Conservation (phyloP, 169 alveolate genomes). For the Eimeria acervulina region DNA sequence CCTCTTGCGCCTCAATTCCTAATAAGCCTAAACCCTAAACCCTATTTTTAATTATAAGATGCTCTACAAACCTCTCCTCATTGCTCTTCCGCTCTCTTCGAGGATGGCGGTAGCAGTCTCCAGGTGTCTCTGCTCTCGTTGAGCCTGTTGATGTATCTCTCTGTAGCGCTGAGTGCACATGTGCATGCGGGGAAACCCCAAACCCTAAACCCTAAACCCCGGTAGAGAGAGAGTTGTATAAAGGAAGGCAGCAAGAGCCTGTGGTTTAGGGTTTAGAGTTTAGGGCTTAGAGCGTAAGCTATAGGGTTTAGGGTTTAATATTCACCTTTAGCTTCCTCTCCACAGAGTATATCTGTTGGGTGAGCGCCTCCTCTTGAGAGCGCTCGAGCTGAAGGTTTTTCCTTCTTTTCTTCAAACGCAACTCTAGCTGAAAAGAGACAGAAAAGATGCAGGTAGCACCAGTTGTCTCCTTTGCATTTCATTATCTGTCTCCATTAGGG, state of each 20-base stretch:
- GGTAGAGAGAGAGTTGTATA: neutral
- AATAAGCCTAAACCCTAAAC: neutral
- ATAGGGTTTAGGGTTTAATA: neutral
- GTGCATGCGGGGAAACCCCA: no score
- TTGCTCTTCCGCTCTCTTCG: neutral
- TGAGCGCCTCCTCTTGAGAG: neutral
- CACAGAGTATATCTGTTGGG: neutral
- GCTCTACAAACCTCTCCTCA: neutral
- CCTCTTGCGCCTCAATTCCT: neutral
- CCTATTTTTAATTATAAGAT: neutral
- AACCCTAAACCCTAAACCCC: neutral
- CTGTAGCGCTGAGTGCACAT: neutral
- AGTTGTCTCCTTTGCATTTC: no score
- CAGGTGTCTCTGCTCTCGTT: neutral
- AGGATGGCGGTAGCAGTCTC: neutral
- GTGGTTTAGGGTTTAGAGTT: slow-evolving; percentile 3
- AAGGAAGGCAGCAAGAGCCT: neutral
- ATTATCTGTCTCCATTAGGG: neutral
- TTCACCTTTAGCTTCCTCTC: neutral
- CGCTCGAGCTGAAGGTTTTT: neutral
- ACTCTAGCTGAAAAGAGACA: slow-evolving; percentile 1
- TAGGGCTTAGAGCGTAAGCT: neutral
- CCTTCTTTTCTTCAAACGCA: neutral
- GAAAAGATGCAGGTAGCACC: neutral
- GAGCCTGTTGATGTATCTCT: neutral